Evolutionary conservation across 2,329 filamentous ascomycete species (phyloP).

Genomic region (Epichloe baconii): DNA sequence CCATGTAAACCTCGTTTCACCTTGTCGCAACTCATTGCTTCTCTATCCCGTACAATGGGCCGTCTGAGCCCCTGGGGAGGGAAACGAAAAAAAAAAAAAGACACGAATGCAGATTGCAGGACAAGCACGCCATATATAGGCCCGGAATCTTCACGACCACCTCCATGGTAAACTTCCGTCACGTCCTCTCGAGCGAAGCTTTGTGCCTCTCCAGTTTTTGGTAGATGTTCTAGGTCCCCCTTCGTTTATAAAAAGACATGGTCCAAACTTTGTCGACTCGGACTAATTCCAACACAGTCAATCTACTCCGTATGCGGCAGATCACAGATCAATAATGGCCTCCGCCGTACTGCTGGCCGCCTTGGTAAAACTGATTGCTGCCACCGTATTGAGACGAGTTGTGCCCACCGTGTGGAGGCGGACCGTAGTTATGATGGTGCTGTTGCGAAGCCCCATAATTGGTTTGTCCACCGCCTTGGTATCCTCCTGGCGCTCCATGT

Average conservation of each 20-base stretch:
- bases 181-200: too few relatives aligned
- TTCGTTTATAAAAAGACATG: background rate
- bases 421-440: slow-evolving; percentile 7
- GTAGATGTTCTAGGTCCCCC: background rate
- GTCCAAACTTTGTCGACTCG: too few relatives aligned
- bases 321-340: slow-evolving; percentile 9
- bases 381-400: slow-evolving; percentile 16
- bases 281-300: background rate
- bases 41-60: slow-evolving; percentile 1
- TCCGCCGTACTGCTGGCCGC: slow-evolving; percentile 11
- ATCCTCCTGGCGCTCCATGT: slow-evolving; percentile 13
- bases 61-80: background rate
- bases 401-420: slow-evolving; percentile 6
- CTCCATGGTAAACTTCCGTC: background rate
- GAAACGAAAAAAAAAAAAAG: background rate
- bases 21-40: slow-evolving; percentile 5
- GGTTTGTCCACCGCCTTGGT: slow-evolving; percentile 9
- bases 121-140: background rate
- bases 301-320: background rate
- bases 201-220: background rate
- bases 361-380: slow-evolving; percentile 14
- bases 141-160: background rate
- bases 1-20: background rate
- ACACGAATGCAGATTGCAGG: background rate
- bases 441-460: slow-evolving; percentile 12